Percentiles rank a stretch among this genome's conserved stretches.
Conservation (phyloP, 495 filamentous ascomycete species). For the Pseudomonodictys pantanalensis region DNA sequence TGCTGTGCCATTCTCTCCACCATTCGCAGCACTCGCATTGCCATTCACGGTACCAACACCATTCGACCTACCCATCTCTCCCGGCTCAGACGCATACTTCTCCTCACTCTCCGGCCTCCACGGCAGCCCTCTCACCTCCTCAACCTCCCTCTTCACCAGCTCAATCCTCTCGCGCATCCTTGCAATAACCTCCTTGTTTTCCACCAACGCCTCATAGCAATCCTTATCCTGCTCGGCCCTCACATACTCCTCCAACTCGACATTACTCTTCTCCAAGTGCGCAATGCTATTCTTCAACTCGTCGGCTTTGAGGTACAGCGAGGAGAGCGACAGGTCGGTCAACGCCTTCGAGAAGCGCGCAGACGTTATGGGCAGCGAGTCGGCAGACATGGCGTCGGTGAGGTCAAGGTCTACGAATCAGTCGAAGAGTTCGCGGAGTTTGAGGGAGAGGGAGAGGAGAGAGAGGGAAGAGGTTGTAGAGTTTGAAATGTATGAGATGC, state of each 20-base stretch:
- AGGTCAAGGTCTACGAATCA: no score
- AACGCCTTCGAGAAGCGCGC: conserved; percentile 69
- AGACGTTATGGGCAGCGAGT: conserved; percentile 57
- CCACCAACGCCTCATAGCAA: conserved; percentile 65
- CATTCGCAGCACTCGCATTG: neutral
- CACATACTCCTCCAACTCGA: conserved; percentile 46
- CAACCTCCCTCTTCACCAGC: conserved; percentile 63
- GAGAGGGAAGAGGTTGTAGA: no score
- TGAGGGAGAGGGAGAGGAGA: no score
- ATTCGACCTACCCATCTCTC: no score
- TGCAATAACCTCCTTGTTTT: conserved; percentile 72
- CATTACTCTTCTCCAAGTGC: conserved; percentile 77
- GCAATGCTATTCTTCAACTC: conserved; percentile 80
- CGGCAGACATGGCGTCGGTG: conserved; percentile 45
- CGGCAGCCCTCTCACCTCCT: conserved; percentile 67
- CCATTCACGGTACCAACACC: no score
- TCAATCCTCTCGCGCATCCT: conserved; percentile 70
- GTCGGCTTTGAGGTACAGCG: conserved; percentile 73
- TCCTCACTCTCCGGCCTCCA: conserved; percentile 43
- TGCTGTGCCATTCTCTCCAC: neutral
- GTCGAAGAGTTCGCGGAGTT: no score
- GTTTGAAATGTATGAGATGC: neutral
- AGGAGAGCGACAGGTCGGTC: conserved; percentile 64
- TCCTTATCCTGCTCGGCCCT: conserved; percentile 58
- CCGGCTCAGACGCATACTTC: neutral